Percentiles rank a stretch among this genome's conserved stretches.
phyloP scores from a whole-genome alignment of 345 rosid genomes.

The Laguncularia racemosa region DNA sequence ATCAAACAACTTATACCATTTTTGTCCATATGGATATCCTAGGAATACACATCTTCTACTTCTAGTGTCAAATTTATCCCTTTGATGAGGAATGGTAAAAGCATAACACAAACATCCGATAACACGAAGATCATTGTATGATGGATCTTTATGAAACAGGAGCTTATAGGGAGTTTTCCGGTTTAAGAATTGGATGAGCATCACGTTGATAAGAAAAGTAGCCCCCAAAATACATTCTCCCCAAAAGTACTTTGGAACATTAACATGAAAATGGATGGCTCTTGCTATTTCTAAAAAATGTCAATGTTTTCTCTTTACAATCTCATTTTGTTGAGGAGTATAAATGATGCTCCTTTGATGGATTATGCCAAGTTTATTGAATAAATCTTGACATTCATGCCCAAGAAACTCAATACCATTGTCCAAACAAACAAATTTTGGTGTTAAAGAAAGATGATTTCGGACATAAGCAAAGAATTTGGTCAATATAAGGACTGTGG shows the following conservation, averaged over 20 bases:
- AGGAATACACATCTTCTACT: too few species aligned
- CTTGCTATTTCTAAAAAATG: neutral
- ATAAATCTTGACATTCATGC: neutral
- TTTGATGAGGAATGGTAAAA: too few species aligned
- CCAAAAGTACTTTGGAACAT: neutral
- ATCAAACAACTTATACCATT: too few species aligned
- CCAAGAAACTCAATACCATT: neutral
- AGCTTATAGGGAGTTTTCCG: too few species aligned
- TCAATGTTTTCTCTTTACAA: neutral
- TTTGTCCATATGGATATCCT: too few species aligned
- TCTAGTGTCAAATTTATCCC: too few species aligned
- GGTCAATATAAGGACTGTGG: neutral
- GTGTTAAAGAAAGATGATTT: neutral
- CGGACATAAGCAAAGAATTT: neutral
- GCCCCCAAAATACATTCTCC: neutral
- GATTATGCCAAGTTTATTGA: neutral
- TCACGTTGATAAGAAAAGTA: neutral
- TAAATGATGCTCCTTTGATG: neutral
- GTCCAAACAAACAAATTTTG: neutral
- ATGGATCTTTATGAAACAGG: too few species aligned
- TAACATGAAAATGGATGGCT: neutral
- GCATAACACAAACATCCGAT: too few species aligned
- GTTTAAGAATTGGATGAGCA: too few species aligned
- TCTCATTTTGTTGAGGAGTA: slow-evolving; percentile 1
- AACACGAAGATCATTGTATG: too few species aligned